Conservation (phyloP, 306 rosid species). For the Medicago arabica region DNA sequence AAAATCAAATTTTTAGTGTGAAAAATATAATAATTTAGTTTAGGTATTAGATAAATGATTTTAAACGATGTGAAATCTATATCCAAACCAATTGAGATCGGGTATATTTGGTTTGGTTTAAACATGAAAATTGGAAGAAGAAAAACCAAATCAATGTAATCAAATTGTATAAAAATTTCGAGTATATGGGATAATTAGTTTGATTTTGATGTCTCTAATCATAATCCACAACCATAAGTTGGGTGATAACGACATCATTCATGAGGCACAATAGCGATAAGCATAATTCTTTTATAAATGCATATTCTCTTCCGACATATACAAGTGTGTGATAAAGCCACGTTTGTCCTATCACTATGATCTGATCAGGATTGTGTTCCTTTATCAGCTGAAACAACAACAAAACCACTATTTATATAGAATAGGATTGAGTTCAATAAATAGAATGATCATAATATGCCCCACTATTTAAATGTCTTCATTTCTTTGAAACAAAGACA, state of each 20-base stretch:
- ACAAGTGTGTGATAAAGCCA: slow-evolving; percentile 50
- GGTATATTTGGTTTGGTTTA: no score
- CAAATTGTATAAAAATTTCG: no score
- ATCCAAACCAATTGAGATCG: no score
- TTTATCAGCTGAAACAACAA: neutral
- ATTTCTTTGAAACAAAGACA: no score
- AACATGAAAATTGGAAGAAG: no score
- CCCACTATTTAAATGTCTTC: slow-evolving; percentile 14
- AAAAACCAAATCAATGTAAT: no score
- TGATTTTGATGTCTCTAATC: no score
- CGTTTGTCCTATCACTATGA: slow-evolving; percentile 40
- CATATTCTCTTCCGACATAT: slow-evolving; percentile 52
- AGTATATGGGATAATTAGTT: no score
- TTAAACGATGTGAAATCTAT: no score
- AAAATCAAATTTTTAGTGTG: no score
- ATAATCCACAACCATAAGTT: neutral
- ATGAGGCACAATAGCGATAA: neutral
- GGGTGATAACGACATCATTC: slow-evolving; percentile 6
- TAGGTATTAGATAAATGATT: no score
- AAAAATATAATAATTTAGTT: no score
- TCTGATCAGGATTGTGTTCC: slow-evolving; percentile 36
- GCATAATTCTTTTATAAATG: slow-evolving; percentile 33
- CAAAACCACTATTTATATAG: neutral
- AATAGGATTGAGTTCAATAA: slow-evolving; percentile 8
- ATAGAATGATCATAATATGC: slow-evolving; percentile 15